Base-by-base conservation (phyloP, 2,329 filamentous ascomycete species). In the Fusarium nelsonii region DNA sequence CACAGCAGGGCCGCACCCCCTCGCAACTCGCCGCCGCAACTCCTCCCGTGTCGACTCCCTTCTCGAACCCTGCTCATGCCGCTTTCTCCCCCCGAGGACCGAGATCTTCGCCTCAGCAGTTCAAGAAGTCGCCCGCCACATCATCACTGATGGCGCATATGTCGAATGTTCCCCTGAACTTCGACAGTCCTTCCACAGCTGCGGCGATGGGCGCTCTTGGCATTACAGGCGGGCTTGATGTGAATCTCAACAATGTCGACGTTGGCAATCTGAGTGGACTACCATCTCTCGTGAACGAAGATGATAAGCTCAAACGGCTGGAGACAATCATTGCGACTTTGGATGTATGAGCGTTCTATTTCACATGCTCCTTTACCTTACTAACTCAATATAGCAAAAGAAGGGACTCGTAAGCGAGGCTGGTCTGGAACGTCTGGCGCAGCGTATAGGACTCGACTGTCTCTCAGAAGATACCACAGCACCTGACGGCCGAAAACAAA, bases 351-450 rank as follows among this genome's bases (percentile, higher is more conserved):
- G 10, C 2, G 20, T 18, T 23, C 7, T 30, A 26, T 26, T 18
- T 20, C 39, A 6, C 2, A 18, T 12, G 8, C 23, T 7, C 1
- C 5, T 12, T 23, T 16, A 15, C 9, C 16, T 56, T 30, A 16
- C 70, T 68, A 53, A 72, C 46, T 44, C 8, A 36, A 23, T 40
- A 10, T 33, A 81, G 76, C 79, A 83, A 59, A 81, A 78, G 71
- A 87, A 87, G 66, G 91, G 91, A 6, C 81, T 89, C 40, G 88
- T 95, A 37, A 92, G 91, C 70, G 90, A 92, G 73, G 88, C 91
- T 32, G 91, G 91, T 4, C 83, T 96, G n/a, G 89, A 92, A 76
- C 85, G 91, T 55, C 81, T 95, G 32, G 90, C 89, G 10, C 86
- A 87, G 72, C 84, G 88, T 56, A 84, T 90, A 55, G 91, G 90